phyloP scores from a whole-genome alignment of 176 grass and related monocot genomes.

The Oryza glaberrima region DNA sequence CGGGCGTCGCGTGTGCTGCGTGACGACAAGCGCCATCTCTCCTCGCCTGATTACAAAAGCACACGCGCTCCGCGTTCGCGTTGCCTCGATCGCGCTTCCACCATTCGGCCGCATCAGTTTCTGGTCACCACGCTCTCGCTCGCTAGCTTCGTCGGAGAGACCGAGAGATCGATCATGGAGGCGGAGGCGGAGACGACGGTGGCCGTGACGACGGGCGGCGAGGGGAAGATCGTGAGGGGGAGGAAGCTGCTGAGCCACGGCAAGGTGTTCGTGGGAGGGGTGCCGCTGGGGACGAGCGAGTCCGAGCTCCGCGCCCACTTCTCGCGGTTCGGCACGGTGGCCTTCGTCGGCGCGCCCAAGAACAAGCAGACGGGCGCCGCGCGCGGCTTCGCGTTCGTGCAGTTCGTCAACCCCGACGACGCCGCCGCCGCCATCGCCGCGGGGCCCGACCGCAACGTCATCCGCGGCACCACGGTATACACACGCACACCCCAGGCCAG shows the following conservation, averaged over 20 bases:
- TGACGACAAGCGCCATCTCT: no score
- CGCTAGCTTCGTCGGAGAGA: no score
- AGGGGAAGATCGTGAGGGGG: background rate
- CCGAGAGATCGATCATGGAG: no score
- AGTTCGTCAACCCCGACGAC: background rate
- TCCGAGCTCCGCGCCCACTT: slow-evolving; percentile 31
- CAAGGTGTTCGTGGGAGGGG: slow-evolving; percentile 51
- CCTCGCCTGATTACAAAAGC: background rate
- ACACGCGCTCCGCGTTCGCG: no score
- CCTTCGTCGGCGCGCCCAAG: slow-evolving; percentile 3
- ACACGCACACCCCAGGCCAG: background rate
- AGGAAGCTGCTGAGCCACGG: background rate
- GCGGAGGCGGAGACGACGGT: no score
- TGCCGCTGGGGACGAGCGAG: background rate
- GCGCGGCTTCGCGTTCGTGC: slow-evolving; percentile 43
- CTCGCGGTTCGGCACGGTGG: slow-evolving; percentile 17
- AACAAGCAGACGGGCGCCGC: slow-evolving; percentile 9
- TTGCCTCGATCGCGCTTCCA: background rate
- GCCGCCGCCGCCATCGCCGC: slow-evolving; percentile 30
- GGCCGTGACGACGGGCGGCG: no score
- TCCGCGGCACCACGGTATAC: slow-evolving; percentile 9
- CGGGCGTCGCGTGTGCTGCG: background rate
- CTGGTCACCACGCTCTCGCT: no score
- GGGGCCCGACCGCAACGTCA: background rate
- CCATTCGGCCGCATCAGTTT: background rate